phyloP scores from a whole-genome alignment of 306 rosid genomes.

The Psophocarpus tetragonolobus region DNA sequence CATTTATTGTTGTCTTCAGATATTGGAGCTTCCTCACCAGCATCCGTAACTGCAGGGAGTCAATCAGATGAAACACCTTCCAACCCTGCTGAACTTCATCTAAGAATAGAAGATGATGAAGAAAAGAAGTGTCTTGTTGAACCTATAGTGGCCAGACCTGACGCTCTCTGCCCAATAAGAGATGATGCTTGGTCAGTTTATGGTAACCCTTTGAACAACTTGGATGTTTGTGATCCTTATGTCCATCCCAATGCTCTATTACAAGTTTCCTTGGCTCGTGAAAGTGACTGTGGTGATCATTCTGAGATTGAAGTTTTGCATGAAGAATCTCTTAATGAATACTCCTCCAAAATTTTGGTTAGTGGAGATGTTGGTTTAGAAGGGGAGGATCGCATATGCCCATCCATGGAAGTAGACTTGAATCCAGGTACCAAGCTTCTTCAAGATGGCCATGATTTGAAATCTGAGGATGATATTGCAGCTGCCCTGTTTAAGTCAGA shows the following conservation, averaged over 20 bases:
- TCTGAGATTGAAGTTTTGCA: conserved; percentile 40
- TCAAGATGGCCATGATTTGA: conserved; percentile 34
- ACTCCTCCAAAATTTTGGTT: conserved; percentile 35
- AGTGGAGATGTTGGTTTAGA: conserved; percentile 39
- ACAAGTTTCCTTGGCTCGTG: conserved; percentile 42
- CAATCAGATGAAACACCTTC: conserved; percentile 41
- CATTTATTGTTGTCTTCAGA: conserved; percentile 37
- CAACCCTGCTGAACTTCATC: conserved; percentile 29
- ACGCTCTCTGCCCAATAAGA: conserved; percentile 34
- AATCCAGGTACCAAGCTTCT: conserved; percentile 27
- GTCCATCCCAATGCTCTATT: conserved; percentile 38
- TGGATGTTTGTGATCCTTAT: conserved; percentile 42
- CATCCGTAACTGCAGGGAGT: conserved; percentile 32
- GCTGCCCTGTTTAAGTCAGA: conserved; percentile 45
- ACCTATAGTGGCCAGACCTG: conserved; percentile 24
- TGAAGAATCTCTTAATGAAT: conserved; percentile 42
- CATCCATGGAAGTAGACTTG: conserved; percentile 39
- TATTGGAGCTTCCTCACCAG: conserved; percentile 37
- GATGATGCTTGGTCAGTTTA: conserved; percentile 41
- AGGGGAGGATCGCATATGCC: conserved; percentile 42
- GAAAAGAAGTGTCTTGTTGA: conserved; percentile 44
- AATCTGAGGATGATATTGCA: conserved; percentile 30
- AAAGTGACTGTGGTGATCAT: conserved; percentile 31
- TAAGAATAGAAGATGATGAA: conserved; percentile 39
- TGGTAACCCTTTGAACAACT: conserved; percentile 42